Percentiles rank a stretch among this genome's conserved stretches.
These are phyloP conservation scores for Penicillium sp. DNA, from an alignment of 2,329 filamentous ascomycete genomes.

Conservation along the genomic window DNA sequence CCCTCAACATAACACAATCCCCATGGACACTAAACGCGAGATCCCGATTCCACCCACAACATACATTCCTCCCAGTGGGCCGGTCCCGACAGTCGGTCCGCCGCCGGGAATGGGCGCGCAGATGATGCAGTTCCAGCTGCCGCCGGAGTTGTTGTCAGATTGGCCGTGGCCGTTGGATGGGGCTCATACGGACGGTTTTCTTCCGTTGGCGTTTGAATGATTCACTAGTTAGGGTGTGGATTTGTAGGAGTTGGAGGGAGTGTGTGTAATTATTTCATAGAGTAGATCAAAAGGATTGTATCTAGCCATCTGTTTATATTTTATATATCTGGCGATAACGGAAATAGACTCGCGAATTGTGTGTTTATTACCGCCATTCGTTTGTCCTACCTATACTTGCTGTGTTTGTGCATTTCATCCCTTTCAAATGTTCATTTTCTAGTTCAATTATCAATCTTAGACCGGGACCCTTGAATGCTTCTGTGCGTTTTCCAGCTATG, in stretches of 20 bases:
- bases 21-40: slow-evolving; percentile 10
- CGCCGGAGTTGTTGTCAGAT: slow-evolving; percentile 42
- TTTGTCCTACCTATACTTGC: background rate
- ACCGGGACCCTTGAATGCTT: too few relatives aligned
- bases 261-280: background rate
- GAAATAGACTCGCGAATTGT: background rate
- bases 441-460: background rate
- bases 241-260: background rate
- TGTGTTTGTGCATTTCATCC: background rate
- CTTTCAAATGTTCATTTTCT: background rate
- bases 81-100: slow-evolving; percentile 3
- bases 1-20: slow-evolving; percentile 10
- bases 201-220: slow-evolving; percentile 28
- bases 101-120: slow-evolving; percentile 18
- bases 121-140: slow-evolving; percentile 42
- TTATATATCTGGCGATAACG: background rate
- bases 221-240: background rate
- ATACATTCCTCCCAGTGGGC: slow-evolving; percentile 10
- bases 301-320: slow-evolving; percentile 2
- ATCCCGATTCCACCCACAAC: slow-evolving; percentile 6
- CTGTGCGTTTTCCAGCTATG: too few relatives aligned
- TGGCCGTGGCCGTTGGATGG: slow-evolving; percentile 43
- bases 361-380: background rate
- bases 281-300: slow-evolving; percentile 3
- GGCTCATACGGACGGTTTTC: slow-evolving; percentile 23